These are phyloP conservation scores for Tetragonia tetragonoides DNA, from an alignment of 148 eudicot genomes.

Conservation along the genomic window DNA sequence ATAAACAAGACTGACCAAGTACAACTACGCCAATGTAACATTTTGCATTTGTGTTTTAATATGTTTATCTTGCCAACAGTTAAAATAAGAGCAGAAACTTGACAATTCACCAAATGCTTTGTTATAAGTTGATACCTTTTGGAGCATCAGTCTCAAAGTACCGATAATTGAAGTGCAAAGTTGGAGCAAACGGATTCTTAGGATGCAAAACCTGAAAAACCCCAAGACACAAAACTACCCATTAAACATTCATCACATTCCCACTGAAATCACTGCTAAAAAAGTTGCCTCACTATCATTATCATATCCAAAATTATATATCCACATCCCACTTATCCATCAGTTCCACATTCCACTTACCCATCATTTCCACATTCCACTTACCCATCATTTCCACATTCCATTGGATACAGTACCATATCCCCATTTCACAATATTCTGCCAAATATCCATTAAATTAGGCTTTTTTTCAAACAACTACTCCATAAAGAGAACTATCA, in stretches of 20 bases:
- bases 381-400: no score
- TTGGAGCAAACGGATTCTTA: slow-evolving; percentile 95
- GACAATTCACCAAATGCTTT: not conserved
- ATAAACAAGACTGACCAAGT: not conserved
- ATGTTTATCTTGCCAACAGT: not conserved
- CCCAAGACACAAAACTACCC: not conserved
- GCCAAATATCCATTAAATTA: no score
- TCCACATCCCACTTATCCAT: not conserved
- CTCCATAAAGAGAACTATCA: no score
- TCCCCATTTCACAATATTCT: not conserved
- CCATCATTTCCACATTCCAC: not conserved
- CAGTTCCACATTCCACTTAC: no score
- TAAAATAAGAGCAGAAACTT: not conserved
- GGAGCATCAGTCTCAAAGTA: slow-evolving; percentile 99
- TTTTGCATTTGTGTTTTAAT: not conserved
- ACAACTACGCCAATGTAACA: not conserved
- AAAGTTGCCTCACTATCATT: not conserved
- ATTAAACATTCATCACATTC: not conserved
- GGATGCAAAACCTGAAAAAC: slow-evolving; percentile 84
- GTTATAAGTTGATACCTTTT: slow-evolving; percentile 46
- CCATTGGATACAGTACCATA: not conserved
- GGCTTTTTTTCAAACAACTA: no score
- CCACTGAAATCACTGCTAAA: not conserved
- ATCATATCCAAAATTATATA: not conserved
- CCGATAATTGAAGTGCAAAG: slow-evolving; percentile 94